Base-by-base conservation (phyloP, 768 basidiomycete species). In the Hygrophoropsis aurantiaca region DNA sequence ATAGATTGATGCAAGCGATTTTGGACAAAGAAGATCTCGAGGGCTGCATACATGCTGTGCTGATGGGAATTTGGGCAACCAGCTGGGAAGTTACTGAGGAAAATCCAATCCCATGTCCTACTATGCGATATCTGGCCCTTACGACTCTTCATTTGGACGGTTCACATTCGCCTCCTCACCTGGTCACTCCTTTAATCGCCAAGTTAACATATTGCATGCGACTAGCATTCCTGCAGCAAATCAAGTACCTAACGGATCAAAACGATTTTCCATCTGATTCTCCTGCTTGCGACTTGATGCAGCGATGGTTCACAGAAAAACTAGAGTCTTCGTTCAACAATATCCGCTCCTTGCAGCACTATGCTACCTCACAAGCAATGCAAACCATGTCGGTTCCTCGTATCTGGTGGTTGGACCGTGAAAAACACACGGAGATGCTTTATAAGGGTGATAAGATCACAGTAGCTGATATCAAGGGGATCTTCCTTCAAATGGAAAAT, bases 71-170 rank as follows among this genome's bases (percentile, higher is more conserved):
- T 0, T 64, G 58, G 56, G 59, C 49, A 4, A 25, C 19, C 0
- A 19, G n/a, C 1, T 58, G 54, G 51, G 0, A 36, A 38, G 27
- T 33, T 1, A 32, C 24, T 11, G 1, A 4, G 2, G 21, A 7
- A 15, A 40, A 35, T 19, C 20, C 3, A 5, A 38, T 52, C n/a
- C 49, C 59, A 0, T 51, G 55, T 7, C 58, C 62, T 11, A 66
- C 62, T 9, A 30, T 48, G 15, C 33, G 25, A 6, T 38, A 37
- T 18, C 18, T 27, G 3, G 27, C 39, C 46, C 61, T 48, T 9
- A 10, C 0, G 0, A 49, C 42, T 13, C 58, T 42, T 25, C 52
- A 48, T 7, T 7, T 6, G 9, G 21, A 51, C 36, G 50, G 50
- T 7, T 5, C n/a, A 15, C 39, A 41, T 13, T 40, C 25, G 15